Base-by-base conservation (phyloP, 1,284 basidiomycete species). In the Mycena citricolor region DNA sequence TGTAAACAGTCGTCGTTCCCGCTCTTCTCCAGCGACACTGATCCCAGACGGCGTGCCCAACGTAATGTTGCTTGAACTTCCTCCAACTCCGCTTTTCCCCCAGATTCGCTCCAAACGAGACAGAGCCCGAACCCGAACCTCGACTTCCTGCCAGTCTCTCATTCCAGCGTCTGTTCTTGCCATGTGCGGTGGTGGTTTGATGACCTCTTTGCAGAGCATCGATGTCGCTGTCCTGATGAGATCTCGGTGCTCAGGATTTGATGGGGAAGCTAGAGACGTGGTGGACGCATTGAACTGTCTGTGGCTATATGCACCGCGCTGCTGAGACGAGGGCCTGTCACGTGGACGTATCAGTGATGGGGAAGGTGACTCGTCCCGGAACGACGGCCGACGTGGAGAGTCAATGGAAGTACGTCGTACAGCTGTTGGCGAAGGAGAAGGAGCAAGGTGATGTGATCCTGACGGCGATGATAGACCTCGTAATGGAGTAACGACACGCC, bases 61-160 rank as follows among this genome's bases (percentile, higher is more conserved):
- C 54, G 47, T 68, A 28, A 74, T 52, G 57, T 76, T 76, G 31
- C 66, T 76, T 39, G 69, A 66, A 51, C 71, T 75, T 16, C 63
- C 59, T 39, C 68, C 57, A 49, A 61, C 45, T 48, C 62, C 26
- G 64, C 71, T 31, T 69, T 64, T 39, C 41, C 52, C 45, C 55
- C 54, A 41, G 44, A 57, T 52, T 13, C 47, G 47, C 32, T 53
- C 47, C 3, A 49, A 32, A 29, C 46, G 45, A 21, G 39, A 36
- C 42, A 92, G 64, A 2, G 73, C 64, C 8, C 77, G 67, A 52
- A 86, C 65, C 37, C 86, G 72, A 13, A 76, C 65, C 62, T 90
- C 86, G 8, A 90, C 83, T 57, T 88, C 81, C 42, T 83, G 81
- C 76, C 79, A 84, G 44, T 83, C 81, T 54, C 67, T 70, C 32